Base-by-base conservation (phyloP, 768 basidiomycete species). In the Xerocomellus dryophilus region DNA sequence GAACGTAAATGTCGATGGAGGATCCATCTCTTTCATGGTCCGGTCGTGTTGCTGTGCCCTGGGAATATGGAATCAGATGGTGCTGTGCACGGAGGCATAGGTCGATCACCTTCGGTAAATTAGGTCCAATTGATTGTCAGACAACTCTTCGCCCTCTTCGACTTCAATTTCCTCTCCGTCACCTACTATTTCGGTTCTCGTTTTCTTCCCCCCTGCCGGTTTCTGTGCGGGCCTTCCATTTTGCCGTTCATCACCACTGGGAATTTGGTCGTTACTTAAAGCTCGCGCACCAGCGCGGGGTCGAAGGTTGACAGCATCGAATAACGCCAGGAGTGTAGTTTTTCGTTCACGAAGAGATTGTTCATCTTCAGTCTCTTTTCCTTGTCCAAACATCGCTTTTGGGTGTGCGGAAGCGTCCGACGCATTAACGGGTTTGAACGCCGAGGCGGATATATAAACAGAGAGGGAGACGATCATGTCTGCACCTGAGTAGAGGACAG, bases 1-100 rank as follows among this genome's bases (percentile, higher is more conserved):
- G 34, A 95, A 72, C 1, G 80, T 78, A 67, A 98, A 98, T 1
- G 88, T 82, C 2, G 82, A 75, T 0, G 84, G 75, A 7, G 94
- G 90, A 31, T 94, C 85, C 84, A 91, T 93, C 68, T 86, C 88
- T 18, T 76, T 80, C 76, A 98, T 81, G 14, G 74, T 73, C 23
- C 73, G 79, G 65, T 97, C 95, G 55, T 92, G 81, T 62, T 79
- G 80, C 66, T 94, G 93, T 2, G 95, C 95, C 65, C 94, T 96
- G 50, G 38, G 20, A 44, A 61, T 21, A 18, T 56, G 35, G 21
- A 46, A 46, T 56, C 32, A 59, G 52, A 57, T 17, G 23, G 27
- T 36, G 27, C 27, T 29, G 17, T 39, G 36, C 20, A 40, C 18
- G 20, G 27, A n/a, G n/a, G 57, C 18, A 35, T 32, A 43, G 34